Conservation (phyloP, 106 monocot genomes). For the Triglochin maritima region DNA sequence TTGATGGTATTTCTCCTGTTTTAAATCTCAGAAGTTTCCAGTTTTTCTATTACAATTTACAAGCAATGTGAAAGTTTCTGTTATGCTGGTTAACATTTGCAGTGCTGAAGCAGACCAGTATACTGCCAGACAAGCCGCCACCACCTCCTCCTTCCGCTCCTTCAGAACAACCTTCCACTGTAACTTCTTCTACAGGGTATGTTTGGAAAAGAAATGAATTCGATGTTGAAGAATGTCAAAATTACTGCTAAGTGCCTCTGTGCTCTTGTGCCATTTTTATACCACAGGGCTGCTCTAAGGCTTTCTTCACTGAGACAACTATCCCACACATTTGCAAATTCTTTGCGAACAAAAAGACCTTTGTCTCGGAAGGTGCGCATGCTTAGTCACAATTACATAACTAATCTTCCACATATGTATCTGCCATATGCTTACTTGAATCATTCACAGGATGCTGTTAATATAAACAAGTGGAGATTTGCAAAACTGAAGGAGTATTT, state of each 20-base stretch:
- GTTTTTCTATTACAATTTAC: background rate
- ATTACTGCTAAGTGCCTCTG: background rate
- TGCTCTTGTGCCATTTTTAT: background rate
- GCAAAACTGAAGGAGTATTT: conserved; percentile 61
- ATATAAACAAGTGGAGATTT: conserved; percentile 83
- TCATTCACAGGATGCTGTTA: conserved; percentile 45
- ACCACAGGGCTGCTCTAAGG: conserved; percentile 53
- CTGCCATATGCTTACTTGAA: background rate
- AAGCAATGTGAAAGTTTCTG: background rate
- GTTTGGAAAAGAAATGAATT: background rate
- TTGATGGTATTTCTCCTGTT: background rate
- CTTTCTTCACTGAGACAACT: conserved; percentile 61
- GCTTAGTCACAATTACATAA: no score
- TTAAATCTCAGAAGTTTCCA: background rate
- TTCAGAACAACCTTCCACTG: conserved; percentile 43
- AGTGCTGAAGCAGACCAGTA: conserved; percentile 62
- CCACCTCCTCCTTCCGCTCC: conserved; percentile 30
- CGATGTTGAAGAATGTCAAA: no score
- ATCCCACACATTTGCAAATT: conserved; percentile 39
- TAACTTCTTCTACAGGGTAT: conserved; percentile 45
- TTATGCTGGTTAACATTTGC: conserved; percentile 4
- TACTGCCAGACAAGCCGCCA: conserved; percentile 61
- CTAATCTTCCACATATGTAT: no score
- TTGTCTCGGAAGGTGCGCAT: conserved; percentile 58
- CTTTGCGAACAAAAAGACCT: conserved; percentile 47